Percentiles rank a stretch among this genome's conserved stretches.
Conservation (phyloP, 768 basidiomycete genomes). For the Chalciporus pseudorubinellus region DNA sequence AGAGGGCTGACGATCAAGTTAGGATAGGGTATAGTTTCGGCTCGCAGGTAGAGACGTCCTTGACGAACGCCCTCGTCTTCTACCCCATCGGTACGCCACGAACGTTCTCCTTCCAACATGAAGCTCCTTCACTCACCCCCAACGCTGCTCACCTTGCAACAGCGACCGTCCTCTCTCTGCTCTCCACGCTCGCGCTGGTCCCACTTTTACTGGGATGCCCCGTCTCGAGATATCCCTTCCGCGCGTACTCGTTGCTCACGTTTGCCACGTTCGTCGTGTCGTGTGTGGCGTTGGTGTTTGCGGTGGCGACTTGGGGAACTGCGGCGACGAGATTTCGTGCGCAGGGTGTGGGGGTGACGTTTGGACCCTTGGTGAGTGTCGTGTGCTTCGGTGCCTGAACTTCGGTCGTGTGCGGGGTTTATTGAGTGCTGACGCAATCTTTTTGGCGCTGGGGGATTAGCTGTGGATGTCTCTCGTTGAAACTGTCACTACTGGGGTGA, state of each 20-base stretch:
- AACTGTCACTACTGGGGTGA: background rate
- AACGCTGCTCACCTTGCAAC: background rate
- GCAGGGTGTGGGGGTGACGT: conserved; percentile 4
- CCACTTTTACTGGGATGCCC: background rate
- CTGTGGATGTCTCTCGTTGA: conserved; percentile 5
- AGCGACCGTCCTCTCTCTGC: background rate
- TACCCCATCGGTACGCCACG: conserved; percentile 8
- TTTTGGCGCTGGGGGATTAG: background rate
- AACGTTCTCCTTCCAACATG: too few relatives aligned
- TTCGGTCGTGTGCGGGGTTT: too few relatives aligned
- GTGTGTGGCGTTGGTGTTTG: conserved; percentile 27
- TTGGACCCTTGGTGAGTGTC: conserved; percentile 15
- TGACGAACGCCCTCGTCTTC: conserved; percentile 11
- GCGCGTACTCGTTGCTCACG: background rate
- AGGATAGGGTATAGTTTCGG: conserved; percentile 13
- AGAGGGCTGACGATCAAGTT: too few relatives aligned
- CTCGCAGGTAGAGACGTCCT: conserved; percentile 12
- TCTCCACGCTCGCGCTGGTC: background rate
- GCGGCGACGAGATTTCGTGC: conserved; percentile 6
- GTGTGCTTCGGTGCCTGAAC: too few relatives aligned
- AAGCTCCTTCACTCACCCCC: too few relatives aligned
- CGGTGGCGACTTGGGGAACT: conserved; percentile 1
- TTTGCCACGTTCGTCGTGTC: background rate
- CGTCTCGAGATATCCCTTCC: background rate
- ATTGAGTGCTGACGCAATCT: too few relatives aligned